phyloP scores from a whole-genome alignment of 306 rosid genomes.

The Casuarina glauca region DNA sequence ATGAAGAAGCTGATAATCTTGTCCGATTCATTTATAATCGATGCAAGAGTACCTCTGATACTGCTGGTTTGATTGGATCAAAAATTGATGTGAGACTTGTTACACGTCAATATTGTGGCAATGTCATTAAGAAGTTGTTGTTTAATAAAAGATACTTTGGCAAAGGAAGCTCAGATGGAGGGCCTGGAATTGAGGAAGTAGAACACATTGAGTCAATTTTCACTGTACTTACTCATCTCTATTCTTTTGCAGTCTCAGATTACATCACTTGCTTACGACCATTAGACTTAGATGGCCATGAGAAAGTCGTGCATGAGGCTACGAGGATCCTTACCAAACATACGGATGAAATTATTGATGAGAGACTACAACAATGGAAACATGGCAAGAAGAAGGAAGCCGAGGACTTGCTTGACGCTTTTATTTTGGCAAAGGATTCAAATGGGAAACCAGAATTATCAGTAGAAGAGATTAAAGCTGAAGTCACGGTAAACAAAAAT shows the following conservation, averaged over 20 bases:
- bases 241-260: conserved; percentile 37
- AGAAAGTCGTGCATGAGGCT: conserved; percentile 13
- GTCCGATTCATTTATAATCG: conserved; percentile 30
- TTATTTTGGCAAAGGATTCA: conserved; percentile 33
- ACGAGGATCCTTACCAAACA: conserved; percentile 17
- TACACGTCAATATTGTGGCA: conserved; percentile 29
- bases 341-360: conserved; percentile 36
- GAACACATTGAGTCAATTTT: conserved; percentile 33
- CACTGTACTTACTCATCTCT: conserved; percentile 19
- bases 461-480: conserved; percentile 40
- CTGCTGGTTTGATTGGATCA: not conserved
- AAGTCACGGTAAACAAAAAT: conserved; percentile 26
- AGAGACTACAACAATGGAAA: conserved; percentile 36
- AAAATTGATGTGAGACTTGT: conserved; percentile 29
- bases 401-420: conserved; percentile 48
- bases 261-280: conserved; percentile 36
- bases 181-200: conserved; percentile 41
- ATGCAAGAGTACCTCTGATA: not conserved
- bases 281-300: conserved; percentile 42
- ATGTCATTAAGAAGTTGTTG: conserved; percentile 28
- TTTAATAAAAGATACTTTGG: conserved; percentile 43
- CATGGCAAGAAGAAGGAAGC: conserved; percentile 25
- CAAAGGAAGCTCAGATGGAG: conserved; percentile 36
- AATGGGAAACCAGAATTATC: conserved; percentile 31
- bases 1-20: conserved; percentile 40